Base-by-base conservation (phyloP, 805 yeast species). In the Lipomyces kockii region DNA sequence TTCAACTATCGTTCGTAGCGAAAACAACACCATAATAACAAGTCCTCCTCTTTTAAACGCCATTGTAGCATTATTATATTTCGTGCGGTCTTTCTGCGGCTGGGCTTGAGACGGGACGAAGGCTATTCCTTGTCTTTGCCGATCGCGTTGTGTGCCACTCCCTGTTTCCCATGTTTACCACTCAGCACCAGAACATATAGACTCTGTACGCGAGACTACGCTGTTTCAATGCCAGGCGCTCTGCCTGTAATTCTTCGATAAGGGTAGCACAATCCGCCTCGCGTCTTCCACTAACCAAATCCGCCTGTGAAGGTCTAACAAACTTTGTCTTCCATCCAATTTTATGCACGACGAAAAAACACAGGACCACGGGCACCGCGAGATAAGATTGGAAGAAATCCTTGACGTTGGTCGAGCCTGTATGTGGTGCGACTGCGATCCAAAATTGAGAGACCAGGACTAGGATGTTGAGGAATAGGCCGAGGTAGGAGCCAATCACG, bases 401-500 rank as follows among this genome's bases (percentile, higher is more conserved):
- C 20, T 67, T 53, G 43, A 83, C 83, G 62, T 73, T 69, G 22
- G 83, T 79, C 0, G 63, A 29, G 14, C 61, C 77, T 12, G 82
- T 86, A 79, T 86, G 75, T 63, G 97, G 97, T 83, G 82, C 90
- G 54, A 89, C 79, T 7, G 95, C 93, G 66, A 88, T 83, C 91
- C 94, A 91, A 82, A 91, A 90, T 79, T 90, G 93, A 39, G 92
- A 91, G 64, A 85, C 80, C 67, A 92, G 81, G 70, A 91, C 87
- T 64, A 89, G 77, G 43, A 83, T 51, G 76, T 87, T 87, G 75
- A 92, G 79, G 34, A 78, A 65, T n/a, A 85, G 74, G 63, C 95
- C 96, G 76, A 84, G 85, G 68, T 76, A 77, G 0, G 96, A 88
- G 60, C 96, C 96, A 72, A 76, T 79, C 37, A 87, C 78, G 73